These are phyloP conservation scores for Cochlearia excelsa DNA, from an alignment of 345 rosid species.

Conservation along the genomic window DNA sequence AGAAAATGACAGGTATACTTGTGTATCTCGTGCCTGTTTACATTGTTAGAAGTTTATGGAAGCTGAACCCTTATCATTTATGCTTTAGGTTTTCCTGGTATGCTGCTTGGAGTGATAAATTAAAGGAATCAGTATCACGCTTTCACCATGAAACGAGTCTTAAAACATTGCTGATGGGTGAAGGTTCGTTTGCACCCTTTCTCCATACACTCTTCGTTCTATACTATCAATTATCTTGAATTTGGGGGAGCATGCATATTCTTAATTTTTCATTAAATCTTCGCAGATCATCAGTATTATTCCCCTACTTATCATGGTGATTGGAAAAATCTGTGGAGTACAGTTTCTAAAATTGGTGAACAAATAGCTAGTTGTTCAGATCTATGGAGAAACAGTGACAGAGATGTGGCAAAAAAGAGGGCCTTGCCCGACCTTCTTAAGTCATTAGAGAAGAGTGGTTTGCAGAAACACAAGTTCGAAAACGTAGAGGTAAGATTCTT, in stretches of 20 bases:
- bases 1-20: slow-evolving; percentile 47
- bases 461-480: slow-evolving; percentile 72
- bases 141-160: slow-evolving; percentile 38
- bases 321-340: slow-evolving; percentile 52
- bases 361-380: slow-evolving; percentile 49
- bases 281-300: slow-evolving; percentile 42
- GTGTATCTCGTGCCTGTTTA: slow-evolving; percentile 19
- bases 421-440: slow-evolving; percentile 67
- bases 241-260: slow-evolving; percentile 9
- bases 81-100: slow-evolving; percentile 58
- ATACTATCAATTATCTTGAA: not conserved
- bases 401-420: slow-evolving; percentile 59
- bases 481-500: slow-evolving; percentile 51
- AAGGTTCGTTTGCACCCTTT: slow-evolving; percentile 42
- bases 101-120: slow-evolving; percentile 49
- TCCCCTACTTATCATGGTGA: slow-evolving; percentile 43
- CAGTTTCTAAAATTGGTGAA: slow-evolving; percentile 50
- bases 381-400: slow-evolving; percentile 63
- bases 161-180: slow-evolving; percentile 34
- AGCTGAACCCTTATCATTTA: slow-evolving; percentile 9
- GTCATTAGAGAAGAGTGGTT: slow-evolving; percentile 67
- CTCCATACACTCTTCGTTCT: slow-evolving; percentile 17
- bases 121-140: slow-evolving; percentile 34
- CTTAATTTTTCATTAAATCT: slow-evolving; percentile 22
- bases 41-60: slow-evolving; percentile 15